Percentiles rank a stretch among this genome's conserved stretches.
phyloP scores from a whole-genome alignment of 208 protist species.

The Trypanosoma congolense region DNA sequence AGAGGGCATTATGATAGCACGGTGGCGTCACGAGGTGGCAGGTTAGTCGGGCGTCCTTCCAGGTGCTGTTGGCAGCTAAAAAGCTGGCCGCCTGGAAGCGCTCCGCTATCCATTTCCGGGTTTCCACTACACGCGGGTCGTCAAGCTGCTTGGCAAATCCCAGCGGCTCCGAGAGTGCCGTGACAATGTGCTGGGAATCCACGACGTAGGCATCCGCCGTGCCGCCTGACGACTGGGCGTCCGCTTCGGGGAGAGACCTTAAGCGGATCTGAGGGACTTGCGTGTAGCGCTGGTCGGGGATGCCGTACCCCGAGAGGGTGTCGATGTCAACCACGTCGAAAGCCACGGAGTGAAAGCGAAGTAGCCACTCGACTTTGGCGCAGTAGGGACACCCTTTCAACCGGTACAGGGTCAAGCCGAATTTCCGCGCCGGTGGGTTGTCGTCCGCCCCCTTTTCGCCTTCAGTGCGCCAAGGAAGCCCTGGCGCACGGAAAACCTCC shows the following conservation, averaged over 20 bases:
- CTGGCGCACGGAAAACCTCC: conserved; percentile 31
- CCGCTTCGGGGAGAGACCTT: conserved; percentile 13
- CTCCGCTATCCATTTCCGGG: conserved; percentile 62
- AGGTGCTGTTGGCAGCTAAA: conserved; percentile 51
- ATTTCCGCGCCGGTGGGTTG: conserved; percentile 24
- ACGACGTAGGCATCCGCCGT: conserved; percentile 35
- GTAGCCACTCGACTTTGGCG: conserved; percentile 74
- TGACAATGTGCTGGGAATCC: conserved; percentile 60
- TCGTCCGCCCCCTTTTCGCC: conserved; percentile 1
- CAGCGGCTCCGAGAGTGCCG: conserved; percentile 41
- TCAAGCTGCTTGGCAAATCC: conserved; percentile 45
- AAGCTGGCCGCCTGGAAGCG: conserved; percentile 74
- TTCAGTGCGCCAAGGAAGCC: conserved; percentile 49
- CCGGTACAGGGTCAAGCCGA: conserved; percentile 57
- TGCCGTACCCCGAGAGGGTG: conserved; percentile 52
- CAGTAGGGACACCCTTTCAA: conserved; percentile 83
- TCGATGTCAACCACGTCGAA: conserved; percentile 67
- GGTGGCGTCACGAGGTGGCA: conserved; percentile 49
- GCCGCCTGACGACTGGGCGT: background rate
- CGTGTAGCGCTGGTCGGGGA: conserved; percentile 59
- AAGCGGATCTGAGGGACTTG: conserved; percentile 74
- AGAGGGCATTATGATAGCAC: conserved; percentile 54
- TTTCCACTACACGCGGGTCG: conserved; percentile 36
- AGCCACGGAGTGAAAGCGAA: conserved; percentile 59
- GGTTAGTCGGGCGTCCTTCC: conserved; percentile 51